phyloP scores from a whole-genome alignment of 345 rosid species.

The Eutrema japonicum region DNA sequence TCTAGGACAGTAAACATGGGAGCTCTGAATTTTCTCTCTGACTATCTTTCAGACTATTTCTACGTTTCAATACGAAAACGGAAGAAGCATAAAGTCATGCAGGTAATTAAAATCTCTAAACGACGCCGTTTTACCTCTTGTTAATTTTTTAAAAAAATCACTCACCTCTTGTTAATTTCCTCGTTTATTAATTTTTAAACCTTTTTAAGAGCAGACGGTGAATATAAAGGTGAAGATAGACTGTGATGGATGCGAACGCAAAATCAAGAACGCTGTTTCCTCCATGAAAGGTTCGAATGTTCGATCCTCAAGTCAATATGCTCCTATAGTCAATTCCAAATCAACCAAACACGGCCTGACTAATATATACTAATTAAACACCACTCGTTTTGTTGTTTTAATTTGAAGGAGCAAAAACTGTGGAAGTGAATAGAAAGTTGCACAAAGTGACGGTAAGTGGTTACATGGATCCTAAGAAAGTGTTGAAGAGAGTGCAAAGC shows the following conservation, averaged over 20 bases:
- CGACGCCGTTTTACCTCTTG: conserved; percentile 6
- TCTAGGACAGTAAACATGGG: conserved; percentile 44
- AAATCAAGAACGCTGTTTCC: conserved; percentile 54
- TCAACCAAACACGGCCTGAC: conserved; percentile 28
- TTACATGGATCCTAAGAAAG: conserved; percentile 43
- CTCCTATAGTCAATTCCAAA: conserved; percentile 9
- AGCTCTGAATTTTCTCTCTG: conserved; percentile 45
- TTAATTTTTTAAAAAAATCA: background rate
- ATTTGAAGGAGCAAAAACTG: conserved; percentile 41
- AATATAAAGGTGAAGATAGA: conserved; percentile 55
- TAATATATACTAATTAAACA: background rate
- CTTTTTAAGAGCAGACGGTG: conserved; percentile 43
- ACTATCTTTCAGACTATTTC: conserved; percentile 44
- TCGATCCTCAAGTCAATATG: conserved; percentile 3
- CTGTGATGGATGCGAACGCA: conserved; percentile 61
- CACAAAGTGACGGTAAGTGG: conserved; percentile 45
- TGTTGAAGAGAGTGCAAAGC: conserved; percentile 37
- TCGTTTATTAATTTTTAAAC: background rate
- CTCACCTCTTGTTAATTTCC: conserved; percentile 5
- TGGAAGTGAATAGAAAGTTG: conserved; percentile 45
- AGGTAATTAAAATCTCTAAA: conserved; percentile 35
- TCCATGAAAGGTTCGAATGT: conserved; percentile 56
- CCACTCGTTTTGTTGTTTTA: background rate
- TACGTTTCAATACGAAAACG: conserved; percentile 40
- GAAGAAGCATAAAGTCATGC: conserved; percentile 56